phyloP scores from a whole-genome alignment of 1,284 basidiomycete genomes.

The Sanghuangporus baumii region DNA sequence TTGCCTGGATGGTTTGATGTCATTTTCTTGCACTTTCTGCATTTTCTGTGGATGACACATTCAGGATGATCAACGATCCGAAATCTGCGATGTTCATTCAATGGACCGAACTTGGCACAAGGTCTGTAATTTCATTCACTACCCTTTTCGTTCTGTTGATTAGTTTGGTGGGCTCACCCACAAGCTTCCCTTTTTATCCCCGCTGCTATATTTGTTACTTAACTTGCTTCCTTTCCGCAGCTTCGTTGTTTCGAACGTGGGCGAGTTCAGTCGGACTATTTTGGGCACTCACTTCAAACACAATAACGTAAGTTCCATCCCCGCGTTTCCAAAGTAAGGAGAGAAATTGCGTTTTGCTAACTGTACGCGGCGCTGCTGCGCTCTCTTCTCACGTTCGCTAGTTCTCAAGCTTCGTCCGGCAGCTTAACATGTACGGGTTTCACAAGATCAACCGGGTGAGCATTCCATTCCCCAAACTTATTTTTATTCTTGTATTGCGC shows the following conservation, averaged over 20 bases:
- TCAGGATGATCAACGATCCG: constrained; percentile 75
- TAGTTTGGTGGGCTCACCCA: not conserved
- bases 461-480: constrained; percentile 8
- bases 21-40: too few relatives aligned
- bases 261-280: constrained; percentile 77
- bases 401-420: constrained; percentile 87
- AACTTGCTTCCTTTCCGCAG: constrained; percentile 27
- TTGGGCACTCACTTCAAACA: constrained; percentile 80
- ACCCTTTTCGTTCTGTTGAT: constrained; percentile 10
- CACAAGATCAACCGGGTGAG: constrained; percentile 77
- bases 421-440: constrained; percentile 88
- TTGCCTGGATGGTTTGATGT: not conserved
- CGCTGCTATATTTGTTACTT: not conserved
- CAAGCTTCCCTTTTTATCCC: not conserved
- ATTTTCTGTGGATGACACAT: not conserved
- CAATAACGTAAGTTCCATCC: constrained; percentile 54
- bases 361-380: not conserved
- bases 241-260: constrained; percentile 77
- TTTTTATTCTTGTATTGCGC: not conserved
- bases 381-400: constrained; percentile 27
- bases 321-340: not conserved
- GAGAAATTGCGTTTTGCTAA: constrained; percentile 14
- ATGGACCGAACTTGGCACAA: constrained; percentile 75
- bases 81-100: constrained; percentile 72
- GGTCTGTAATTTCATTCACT: constrained; percentile 28